phyloP scores from a whole-genome alignment of 148 eudicot species.

The Heliosperma pusillum region DNA sequence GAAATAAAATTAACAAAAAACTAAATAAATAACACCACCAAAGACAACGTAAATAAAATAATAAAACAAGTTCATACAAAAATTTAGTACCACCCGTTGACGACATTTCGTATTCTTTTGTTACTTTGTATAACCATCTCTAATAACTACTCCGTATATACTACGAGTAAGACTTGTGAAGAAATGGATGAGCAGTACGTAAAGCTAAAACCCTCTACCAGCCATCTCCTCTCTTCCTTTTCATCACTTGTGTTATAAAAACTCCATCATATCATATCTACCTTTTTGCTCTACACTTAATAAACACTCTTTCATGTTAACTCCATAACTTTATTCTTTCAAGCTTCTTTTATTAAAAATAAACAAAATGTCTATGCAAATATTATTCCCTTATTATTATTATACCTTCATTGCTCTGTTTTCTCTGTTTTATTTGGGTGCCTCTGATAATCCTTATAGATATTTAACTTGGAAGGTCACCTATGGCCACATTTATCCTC shows the following conservation, averaged over 20 bases:
- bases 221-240: neutral
- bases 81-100: too few relatives aligned
- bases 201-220: neutral
- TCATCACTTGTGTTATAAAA: neutral
- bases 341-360: neutral
- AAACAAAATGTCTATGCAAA: constrained; percentile 11
- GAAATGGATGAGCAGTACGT: neutral
- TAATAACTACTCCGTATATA: too few relatives aligned
- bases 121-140: too few relatives aligned
- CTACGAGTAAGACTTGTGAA: too few relatives aligned
- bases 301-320: constrained; percentile 2
- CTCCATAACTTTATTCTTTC: neutral
- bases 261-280: neutral
- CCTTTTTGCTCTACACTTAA: neutral
- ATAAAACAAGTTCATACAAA: too few relatives aligned
- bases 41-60: too few relatives aligned
- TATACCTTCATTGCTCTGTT: constrained; percentile 16
- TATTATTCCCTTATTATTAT: neutral
- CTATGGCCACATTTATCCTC: constrained; percentile 51
- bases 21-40: too few relatives aligned
- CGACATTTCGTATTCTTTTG: too few relatives aligned
- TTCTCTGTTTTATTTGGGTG: constrained; percentile 7
- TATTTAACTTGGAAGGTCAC: constrained; percentile 40
- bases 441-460: constrained; percentile 35
- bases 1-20: too few relatives aligned